Conservation (phyloP, 2,329 filamentous ascomycete species). For the Atkinsonella texensis region DNA sequence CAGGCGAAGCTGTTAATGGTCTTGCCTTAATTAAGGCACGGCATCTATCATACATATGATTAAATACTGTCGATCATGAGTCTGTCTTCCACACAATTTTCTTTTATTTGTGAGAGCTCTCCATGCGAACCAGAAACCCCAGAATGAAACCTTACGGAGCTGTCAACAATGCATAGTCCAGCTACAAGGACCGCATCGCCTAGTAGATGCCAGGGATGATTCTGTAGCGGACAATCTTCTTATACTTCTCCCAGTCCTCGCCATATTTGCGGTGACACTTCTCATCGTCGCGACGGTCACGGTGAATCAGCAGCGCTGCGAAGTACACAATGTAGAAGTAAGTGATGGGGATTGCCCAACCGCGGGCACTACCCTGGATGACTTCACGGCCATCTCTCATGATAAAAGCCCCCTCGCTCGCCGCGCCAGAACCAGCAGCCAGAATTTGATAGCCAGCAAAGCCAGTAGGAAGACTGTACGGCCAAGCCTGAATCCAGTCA, state of each 20-base stretch:
- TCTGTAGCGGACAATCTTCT: conserved; percentile 64
- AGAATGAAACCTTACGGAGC: too few relatives aligned
- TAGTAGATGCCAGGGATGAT: conserved; percentile 83
- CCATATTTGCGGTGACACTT: conserved; percentile 90
- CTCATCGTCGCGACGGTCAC: conserved; percentile 76
- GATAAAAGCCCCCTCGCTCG: conserved; percentile 39
- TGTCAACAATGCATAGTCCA: too few relatives aligned
- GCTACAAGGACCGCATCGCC: not conserved
- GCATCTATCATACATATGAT: too few relatives aligned
- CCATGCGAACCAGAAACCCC: too few relatives aligned
- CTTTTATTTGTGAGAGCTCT: too few relatives aligned
- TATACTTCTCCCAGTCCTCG: conserved; percentile 83
- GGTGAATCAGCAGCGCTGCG: conserved; percentile 72
- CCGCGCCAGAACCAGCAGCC: conserved; percentile 35
- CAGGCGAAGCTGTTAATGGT: too few relatives aligned
- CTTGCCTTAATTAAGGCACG: too few relatives aligned
- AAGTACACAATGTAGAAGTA: conserved; percentile 97
- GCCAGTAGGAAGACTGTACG: conserved; percentile 78
- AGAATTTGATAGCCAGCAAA: conserved; percentile 70
- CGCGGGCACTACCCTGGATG: conserved; percentile 59
- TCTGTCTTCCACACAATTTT: too few relatives aligned
- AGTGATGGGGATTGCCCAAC: conserved; percentile 78
- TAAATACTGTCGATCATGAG: too few relatives aligned
- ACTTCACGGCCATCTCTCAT: conserved; percentile 51
- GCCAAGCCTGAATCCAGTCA: conserved; percentile 90